Evolutionary conservation across 352 stramenopile genomes (phyloP).

Genomic region (Globisporangium spinosum): DNA sequence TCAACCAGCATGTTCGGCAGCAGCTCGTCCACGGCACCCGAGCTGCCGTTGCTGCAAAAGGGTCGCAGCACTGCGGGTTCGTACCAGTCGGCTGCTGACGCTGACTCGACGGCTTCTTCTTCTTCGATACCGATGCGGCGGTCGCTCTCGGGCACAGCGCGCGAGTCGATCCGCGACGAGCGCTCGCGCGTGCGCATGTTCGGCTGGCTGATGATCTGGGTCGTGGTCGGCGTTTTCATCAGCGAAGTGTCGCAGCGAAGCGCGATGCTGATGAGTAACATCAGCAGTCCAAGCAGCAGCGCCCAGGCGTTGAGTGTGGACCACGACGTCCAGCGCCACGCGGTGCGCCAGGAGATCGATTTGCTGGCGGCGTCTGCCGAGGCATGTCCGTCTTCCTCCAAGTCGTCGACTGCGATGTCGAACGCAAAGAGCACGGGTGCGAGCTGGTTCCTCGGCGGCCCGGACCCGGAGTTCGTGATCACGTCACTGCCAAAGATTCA

Average conservation of each 20-base stretch:
- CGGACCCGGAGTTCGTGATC: slow-evolving; percentile 54
- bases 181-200: slow-evolving; percentile 36
- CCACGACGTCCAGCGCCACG: slow-evolving; percentile 34
- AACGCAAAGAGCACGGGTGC: slow-evolving; percentile 25
- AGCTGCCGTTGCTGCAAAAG: slow-evolving; percentile 24
- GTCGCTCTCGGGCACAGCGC: slow-evolving; percentile 10
- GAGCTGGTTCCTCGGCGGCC: slow-evolving; percentile 60
- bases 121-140: neutral
- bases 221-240: slow-evolving; percentile 46
- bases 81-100: slow-evolving; percentile 5
- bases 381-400: slow-evolving; percentile 15
- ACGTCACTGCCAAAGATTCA: slow-evolving; percentile 36
- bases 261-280: slow-evolving; percentile 13
- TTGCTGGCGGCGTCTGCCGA: slow-evolving; percentile 40
- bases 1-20: neutral
- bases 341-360: slow-evolving; percentile 48
- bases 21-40: slow-evolving; percentile 2
- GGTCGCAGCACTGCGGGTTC: neutral
- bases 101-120: neutral
- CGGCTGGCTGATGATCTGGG: slow-evolving; percentile 43
- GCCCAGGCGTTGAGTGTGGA: slow-evolving; percentile 19
- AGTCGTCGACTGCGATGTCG: neutral
- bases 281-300: neutral
- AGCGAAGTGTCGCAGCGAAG: slow-evolving; percentile 26
- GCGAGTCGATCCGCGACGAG: slow-evolving; percentile 28